phyloP scores from a whole-genome alignment of 179 eudicot genomes.

The Nepenthes alata region DNA sequence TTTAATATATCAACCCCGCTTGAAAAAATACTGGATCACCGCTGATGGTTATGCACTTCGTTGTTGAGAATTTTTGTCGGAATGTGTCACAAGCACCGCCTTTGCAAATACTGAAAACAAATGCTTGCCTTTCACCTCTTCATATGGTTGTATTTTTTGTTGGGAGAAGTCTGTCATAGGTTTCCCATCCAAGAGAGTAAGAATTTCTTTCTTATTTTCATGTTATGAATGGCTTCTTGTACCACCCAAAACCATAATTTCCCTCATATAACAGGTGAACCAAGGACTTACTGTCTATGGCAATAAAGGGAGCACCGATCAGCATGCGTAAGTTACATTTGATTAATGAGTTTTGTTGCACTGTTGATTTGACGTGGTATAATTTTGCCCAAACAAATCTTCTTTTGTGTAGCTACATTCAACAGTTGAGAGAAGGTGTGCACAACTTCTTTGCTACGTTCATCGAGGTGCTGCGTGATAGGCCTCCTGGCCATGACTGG shows the following conservation, averaged over 20 bases:
- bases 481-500: constrained; percentile 99
- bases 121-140: too few species aligned
- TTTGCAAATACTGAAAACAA: too few species aligned
- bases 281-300: constrained; percentile 91
- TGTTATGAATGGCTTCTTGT: neutral
- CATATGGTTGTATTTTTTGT: too few species aligned
- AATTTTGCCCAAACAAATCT: constrained; percentile 1
- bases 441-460: constrained; percentile 95
- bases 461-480: constrained; percentile 91
- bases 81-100: too few species aligned
- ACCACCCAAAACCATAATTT: neutral
- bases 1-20: too few species aligned
- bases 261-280: constrained; percentile 46
- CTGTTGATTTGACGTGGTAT: neutral
- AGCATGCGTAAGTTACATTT: constrained; percentile 74
- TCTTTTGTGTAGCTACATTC: constrained; percentile 64
- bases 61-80: too few species aligned
- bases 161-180: too few species aligned
- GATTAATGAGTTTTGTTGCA: neutral
- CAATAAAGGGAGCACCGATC: constrained; percentile 99
- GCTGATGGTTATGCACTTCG: too few species aligned
- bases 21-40: too few species aligned
- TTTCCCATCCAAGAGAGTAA: too few species aligned
- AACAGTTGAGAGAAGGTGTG: constrained; percentile 94
- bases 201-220: too few species aligned